These are phyloP conservation scores for Pharnaceum exiguum DNA, from an alignment of 148 eudicot species.

Conservation along the genomic window DNA sequence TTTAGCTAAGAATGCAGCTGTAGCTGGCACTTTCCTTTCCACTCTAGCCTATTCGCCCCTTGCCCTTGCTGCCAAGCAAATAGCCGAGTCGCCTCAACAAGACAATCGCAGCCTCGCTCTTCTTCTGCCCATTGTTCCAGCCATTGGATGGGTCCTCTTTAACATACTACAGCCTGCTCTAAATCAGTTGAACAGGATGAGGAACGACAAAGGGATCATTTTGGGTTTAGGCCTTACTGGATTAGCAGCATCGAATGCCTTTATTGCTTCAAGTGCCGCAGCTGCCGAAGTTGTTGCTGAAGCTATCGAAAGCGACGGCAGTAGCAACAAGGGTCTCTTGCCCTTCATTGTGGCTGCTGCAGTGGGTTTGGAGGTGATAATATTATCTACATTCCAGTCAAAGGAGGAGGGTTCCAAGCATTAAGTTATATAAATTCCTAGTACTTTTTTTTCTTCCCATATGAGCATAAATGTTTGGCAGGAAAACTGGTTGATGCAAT, in stretches of 20 bases:
- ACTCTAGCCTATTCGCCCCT: conserved; percentile 40
- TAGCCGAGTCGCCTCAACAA: conserved; percentile 60
- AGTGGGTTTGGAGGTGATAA: conserved; percentile 34
- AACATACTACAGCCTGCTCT: conserved; percentile 78
- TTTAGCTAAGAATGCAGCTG: conserved; percentile 20
- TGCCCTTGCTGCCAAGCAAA: conserved; percentile 70
- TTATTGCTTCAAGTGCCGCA: conserved; percentile 2
- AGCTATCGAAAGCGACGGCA: conserved; percentile 31
- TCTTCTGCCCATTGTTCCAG: conserved; percentile 55
- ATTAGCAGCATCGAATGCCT: conserved; percentile 13
- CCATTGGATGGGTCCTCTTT: conserved; percentile 69
- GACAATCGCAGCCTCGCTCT: conserved; percentile 67
- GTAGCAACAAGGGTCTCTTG: conserved; percentile 35
- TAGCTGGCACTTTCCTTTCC: conserved; percentile 45
- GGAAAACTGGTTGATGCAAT: not conserved
- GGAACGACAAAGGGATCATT: conserved; percentile 39
- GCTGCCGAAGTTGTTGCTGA: conserved; percentile 35
- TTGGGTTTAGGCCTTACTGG: conserved; percentile 62
- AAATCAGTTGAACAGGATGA: conserved; percentile 67
- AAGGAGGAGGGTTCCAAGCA: conserved; percentile 12
- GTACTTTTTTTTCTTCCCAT: too few relatives aligned
- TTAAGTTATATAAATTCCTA: not conserved
- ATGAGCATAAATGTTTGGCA: conserved; percentile 1
- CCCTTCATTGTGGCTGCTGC: conserved; percentile 43
- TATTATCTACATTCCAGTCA: conserved; percentile 12